Conservation (phyloP, 768 basidiomycete species). For the Tricholoma terreum region DNA sequence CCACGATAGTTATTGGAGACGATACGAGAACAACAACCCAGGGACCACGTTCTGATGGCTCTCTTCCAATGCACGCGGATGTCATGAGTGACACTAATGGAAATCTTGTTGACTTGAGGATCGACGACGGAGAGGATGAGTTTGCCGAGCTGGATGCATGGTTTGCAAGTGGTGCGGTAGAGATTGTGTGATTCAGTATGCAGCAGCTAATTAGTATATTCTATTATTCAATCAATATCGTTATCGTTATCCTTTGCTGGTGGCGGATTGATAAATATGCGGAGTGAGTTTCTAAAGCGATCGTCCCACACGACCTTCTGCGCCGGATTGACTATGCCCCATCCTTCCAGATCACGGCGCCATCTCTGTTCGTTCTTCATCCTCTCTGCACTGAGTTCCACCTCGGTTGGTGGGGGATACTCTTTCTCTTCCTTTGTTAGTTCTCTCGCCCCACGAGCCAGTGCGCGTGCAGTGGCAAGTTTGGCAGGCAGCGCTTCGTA, state of each 20-base stretch:
- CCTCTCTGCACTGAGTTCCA: slow-evolving; percentile 84
- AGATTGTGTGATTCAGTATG: slow-evolving; percentile 38
- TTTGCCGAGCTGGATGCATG: slow-evolving; percentile 68
- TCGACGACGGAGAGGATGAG: slow-evolving; percentile 36
- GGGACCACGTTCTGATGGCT: not conserved
- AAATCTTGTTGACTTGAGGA: not conserved
- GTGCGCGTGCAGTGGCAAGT: slow-evolving; percentile 68
- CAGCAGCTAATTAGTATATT: not conserved
- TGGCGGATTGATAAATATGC: slow-evolving; percentile 53
- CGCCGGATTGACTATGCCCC: slow-evolving; percentile 69
- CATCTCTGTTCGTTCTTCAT: slow-evolving; percentile 87
- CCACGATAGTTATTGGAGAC: not conserved
- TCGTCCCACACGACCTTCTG: slow-evolving; percentile 73
- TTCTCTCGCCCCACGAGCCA: slow-evolving; percentile 71
- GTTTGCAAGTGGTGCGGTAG: slow-evolving; percentile 63
- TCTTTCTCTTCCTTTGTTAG: slow-evolving; percentile 81
- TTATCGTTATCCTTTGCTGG: not conserved
- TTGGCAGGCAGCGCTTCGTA: slow-evolving; percentile 67
- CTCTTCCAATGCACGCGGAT: not conserved
- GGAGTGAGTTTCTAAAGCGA: slow-evolving; percentile 57
- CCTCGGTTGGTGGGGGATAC: slow-evolving; percentile 82
- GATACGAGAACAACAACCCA: not conserved
- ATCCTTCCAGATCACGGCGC: slow-evolving; percentile 76
- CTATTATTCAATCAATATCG: not conserved
- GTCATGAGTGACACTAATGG: not conserved